These are phyloP conservation scores for Sugiyamaella neomexicana DNA, from an alignment of 1,139 yeast genomes.

Conservation along the genomic window DNA sequence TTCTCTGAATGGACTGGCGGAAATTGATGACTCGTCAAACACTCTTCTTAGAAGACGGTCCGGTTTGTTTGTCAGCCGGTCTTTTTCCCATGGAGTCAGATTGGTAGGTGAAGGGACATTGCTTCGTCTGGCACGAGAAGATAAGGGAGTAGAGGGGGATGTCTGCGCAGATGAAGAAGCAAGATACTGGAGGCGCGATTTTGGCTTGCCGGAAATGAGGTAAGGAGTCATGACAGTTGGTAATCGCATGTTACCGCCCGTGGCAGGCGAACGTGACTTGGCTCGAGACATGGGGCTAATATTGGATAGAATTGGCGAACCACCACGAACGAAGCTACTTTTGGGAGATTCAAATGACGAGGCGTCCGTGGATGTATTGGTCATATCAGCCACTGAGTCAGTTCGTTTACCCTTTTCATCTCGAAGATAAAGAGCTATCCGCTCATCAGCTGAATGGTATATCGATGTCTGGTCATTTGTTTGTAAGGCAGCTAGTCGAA, in stretches of 20 bases:
- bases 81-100: slow-evolving; percentile 34
- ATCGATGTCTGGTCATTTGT: slow-evolving; percentile 58
- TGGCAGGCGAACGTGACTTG: slow-evolving; percentile 1
- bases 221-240: background rate
- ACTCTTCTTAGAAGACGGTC: slow-evolving; percentile 19
- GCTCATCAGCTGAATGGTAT: slow-evolving; percentile 63
- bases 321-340: background rate
- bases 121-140: background rate
- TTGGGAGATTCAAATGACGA: background rate
- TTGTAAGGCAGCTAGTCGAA: slow-evolving; percentile 64
- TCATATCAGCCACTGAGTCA: background rate
- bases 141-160: background rate
- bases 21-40: slow-evolving; percentile 13
- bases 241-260: background rate
- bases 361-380: background rate
- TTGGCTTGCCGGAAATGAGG: background rate
- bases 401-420: slow-evolving; percentile 47
- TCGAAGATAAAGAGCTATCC: slow-evolving; percentile 59
- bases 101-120: slow-evolving; percentile 3
- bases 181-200: background rate
- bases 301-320: slow-evolving; percentile 8
- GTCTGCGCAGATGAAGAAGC: background rate
- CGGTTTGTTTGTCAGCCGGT: slow-evolving; percentile 26
- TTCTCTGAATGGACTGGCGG: slow-evolving; percentile 19
- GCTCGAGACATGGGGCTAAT: background rate